Base-by-base conservation (phyloP, 2,329 filamentous ascomycete genomes). In the Stromatinia cepivora region DNA sequence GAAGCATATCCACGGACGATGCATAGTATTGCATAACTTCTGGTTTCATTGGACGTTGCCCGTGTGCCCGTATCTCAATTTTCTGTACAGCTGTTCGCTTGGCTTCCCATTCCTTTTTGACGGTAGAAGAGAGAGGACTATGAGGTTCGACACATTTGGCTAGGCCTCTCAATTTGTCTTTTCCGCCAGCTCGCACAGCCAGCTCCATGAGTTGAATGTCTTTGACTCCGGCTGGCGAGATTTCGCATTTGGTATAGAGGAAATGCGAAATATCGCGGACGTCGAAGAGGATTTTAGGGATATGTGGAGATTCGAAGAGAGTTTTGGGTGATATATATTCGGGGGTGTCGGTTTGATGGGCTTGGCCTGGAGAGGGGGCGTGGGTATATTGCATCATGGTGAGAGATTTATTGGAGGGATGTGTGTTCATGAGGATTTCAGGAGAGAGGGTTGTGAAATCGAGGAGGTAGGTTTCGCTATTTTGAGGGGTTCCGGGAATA, bases 181-280 rank as follows among this genome's bases (percentile, higher is more conserved):
- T 77, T 0, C 56, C 45, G 10, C n/a, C 50, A 0, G n/a, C 42
- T 11, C 81, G 75, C 0, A 74, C 73, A 0, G 81, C 84, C 5
- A 83, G 73, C 73, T 88, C 85, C 81, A 88, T 84, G 0, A 88
- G 78, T 73, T 89, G 85, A 0, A 89, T 66, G 72, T 88, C 85
- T 7, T 82, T 71, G 10, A 88, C 75, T 0, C 84, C 82, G 0
- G 72, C 69, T 0, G 88, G 72, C 0, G 69, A 34, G 71, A 88
- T 79, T 0, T 74, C 48, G 71, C 78, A 87, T 46, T 81, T 82
- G 54, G 57, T 74, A 73, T 80, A 86, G 0, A 89, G 76, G 0
- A 86, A 85, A 72, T 88, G 84, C 0, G 86, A 86, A 72, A 88
- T 85, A 71, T 85, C 85, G 3, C 86, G 83, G n/a, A 88, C 79